Evolutionary conservation across 805 yeast genomes (phyloP).

Genomic region (Debaryomyces prosopidis): DNA sequence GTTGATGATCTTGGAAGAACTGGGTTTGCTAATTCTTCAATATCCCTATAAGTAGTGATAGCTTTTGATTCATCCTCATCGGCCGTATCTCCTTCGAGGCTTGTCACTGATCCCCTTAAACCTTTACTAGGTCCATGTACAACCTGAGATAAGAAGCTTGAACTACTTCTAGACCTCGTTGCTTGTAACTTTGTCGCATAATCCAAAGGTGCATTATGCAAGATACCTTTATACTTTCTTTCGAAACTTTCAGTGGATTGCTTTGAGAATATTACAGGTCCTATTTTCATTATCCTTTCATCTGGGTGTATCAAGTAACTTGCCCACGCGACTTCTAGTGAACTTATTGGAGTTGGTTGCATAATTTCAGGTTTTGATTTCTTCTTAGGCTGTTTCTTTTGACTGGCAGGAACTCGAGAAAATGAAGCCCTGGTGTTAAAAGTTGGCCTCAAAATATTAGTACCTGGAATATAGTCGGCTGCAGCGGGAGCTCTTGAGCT

Average conservation of each 20-base stretch:
- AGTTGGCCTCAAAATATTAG: constrained; percentile 53
- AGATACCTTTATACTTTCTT: constrained; percentile 53
- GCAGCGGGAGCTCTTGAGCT: constrained; percentile 31
- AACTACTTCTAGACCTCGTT: constrained; percentile 15
- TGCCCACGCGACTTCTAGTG: constrained; percentile 61
- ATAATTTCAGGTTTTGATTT: constrained; percentile 28
- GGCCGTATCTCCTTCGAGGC: constrained; percentile 14
- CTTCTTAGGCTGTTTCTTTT: constrained; percentile 7
- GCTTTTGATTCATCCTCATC: constrained; percentile 61
- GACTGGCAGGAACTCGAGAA: constrained; percentile 17
- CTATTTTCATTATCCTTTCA: constrained; percentile 61
- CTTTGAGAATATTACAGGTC: constrained; percentile 49
- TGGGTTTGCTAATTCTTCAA: constrained; percentile 15
- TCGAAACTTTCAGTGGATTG: constrained; percentile 53
- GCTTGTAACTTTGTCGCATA: constrained; percentile 24
- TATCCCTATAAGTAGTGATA: constrained; percentile 53
- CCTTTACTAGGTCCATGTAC: constrained; percentile 34
- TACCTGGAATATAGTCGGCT: constrained; percentile 59
- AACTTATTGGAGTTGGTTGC: constrained; percentile 48
- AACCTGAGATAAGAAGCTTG: constrained; percentile 38
- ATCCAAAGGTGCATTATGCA: constrained; percentile 62
- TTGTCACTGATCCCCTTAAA: constrained; percentile 15
- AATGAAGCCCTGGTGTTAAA: constrained; percentile 30
- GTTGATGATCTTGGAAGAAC: constrained; percentile 1
- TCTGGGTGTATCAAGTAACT: constrained; percentile 52